phyloP scores from a whole-genome alignment of 345 rosid species.

The Rhodamnia argentea region DNA sequence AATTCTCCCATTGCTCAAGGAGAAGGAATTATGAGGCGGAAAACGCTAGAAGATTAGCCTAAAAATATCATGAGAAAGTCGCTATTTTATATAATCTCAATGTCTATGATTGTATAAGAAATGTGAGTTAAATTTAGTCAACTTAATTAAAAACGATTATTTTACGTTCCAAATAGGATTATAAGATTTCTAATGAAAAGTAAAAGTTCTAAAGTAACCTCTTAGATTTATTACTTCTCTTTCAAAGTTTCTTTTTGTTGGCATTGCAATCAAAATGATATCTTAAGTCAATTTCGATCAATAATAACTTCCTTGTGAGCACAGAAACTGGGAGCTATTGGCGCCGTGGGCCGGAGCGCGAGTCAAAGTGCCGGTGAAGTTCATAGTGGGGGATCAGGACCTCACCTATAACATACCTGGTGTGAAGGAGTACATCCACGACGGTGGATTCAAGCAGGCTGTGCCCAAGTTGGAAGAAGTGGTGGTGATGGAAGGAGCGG shows the following conservation, averaged over 20 bases:
- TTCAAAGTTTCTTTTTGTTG: neutral
- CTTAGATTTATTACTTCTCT: neutral
- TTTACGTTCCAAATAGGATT: neutral
- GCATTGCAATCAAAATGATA: neutral
- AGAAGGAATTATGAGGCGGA: neutral
- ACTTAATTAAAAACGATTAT: neutral
- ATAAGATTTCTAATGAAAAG: neutral
- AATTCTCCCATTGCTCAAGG: neutral
- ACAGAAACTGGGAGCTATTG: neutral
- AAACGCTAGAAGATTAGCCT: neutral
- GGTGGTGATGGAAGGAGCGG: slow-evolving; percentile 20
- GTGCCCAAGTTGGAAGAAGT: slow-evolving; percentile 19
- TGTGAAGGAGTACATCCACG: slow-evolving; percentile 8
- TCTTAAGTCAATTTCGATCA: neutral
- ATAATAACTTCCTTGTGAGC: neutral
- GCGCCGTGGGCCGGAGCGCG: neutral
- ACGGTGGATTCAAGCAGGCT: neutral
- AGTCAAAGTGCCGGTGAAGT: neutral
- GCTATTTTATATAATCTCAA: neutral
- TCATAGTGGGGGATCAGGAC: slow-evolving; percentile 19
- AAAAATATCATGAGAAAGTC: neutral
- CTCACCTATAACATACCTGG: slow-evolving; percentile 12
- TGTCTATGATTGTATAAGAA: neutral
- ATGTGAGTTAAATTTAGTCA: neutral
- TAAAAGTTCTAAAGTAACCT: neutral